Percentiles rank a stretch among this genome's conserved stretches.
Conservation (phyloP, 345 rosid species). For the Lepidium didymum region DNA sequence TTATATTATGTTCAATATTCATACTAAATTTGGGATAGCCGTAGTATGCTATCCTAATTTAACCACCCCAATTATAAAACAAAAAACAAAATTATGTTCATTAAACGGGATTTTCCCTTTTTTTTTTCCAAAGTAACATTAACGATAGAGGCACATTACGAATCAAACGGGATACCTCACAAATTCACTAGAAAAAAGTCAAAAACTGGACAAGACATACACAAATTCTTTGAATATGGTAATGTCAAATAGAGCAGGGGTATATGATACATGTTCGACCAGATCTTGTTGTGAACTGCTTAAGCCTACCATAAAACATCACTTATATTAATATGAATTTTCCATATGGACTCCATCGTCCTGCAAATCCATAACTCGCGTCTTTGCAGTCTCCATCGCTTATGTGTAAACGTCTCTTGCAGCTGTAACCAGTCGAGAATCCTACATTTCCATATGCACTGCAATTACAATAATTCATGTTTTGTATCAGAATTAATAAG, state of each 20-base stretch:
- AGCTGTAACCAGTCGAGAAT: constrained; percentile 51
- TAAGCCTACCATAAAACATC: constrained; percentile 58
- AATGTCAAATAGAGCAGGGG: constrained; percentile 4
- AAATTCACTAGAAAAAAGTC: too few relatives aligned
- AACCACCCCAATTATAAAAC: too few relatives aligned
- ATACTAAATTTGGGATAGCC: too few relatives aligned
- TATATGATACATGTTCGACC: constrained; percentile 49
- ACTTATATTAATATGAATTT: constrained; percentile 43
- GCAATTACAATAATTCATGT: neutral
- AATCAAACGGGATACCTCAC: too few relatives aligned
- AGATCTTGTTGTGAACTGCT: constrained; percentile 32
- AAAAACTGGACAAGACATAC: too few relatives aligned
- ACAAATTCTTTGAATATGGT: neutral
- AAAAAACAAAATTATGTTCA: too few relatives aligned
- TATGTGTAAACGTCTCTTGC: constrained; percentile 31
- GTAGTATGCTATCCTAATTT: too few relatives aligned
- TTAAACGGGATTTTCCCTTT: too few relatives aligned
- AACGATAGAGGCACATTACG: too few relatives aligned
- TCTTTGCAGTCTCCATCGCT: constrained; percentile 29
- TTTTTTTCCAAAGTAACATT: too few relatives aligned
- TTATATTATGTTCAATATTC: too few relatives aligned
- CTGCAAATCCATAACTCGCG: constrained; percentile 37
- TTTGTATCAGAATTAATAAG: neutral
- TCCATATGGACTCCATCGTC: constrained; percentile 47
- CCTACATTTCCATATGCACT: constrained; percentile 77